Base-by-base conservation (phyloP, 176 grass and related monocot species). In the Zoysia japonica region DNA sequence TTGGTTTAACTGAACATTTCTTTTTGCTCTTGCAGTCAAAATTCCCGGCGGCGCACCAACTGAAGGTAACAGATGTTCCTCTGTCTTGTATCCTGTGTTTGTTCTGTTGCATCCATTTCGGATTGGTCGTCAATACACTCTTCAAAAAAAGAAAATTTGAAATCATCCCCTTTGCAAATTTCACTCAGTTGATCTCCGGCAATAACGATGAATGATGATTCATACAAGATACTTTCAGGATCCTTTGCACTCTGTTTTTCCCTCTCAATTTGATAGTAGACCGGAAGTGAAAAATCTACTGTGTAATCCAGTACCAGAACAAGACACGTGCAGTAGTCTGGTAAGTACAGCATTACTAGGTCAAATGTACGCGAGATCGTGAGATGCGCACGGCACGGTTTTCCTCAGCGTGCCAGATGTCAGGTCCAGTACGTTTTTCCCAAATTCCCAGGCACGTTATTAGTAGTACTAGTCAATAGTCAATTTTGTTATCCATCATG, bases 41-140 rank as follows among this genome's bases (percentile, higher is more conserved):
- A 0, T 89, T 48, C 82, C 87, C 42, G 65, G 82, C 13, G 65
- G 80, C 14, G 51, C 71, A 17, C 82, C 85, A 49, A 40, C 35
- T 11, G 36, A 28, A 85, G 82, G 87, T 89, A 80, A 80, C 63
- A 47, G 1, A 79, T 57, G 7, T 14, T 60, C 2, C 68, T 51
- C 17, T 7, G 3, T 65, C 0, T 68, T 38, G 17, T 13, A 2
- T 65, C 0, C 74, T 38, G 17, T 13, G 3, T 65, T 71, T 6
- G 5, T 9, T 67, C 42, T 15, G 9, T 11, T 28, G 49, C 39
- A 66, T 51, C 3, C 14, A 17, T 62, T 3, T 79, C 4, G 41
- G 19, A 6, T 35, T 47, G 8, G 65, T 71, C 14, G 28, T 28
- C 28, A 28, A 28, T 28, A 28, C 28, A 28, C 28, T 28, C 28